Percentiles rank a stretch among this genome's conserved stretches.
Conservation (phyloP, 192 early-diverging fungal genomes). For the Gigaspora rosea region DNA sequence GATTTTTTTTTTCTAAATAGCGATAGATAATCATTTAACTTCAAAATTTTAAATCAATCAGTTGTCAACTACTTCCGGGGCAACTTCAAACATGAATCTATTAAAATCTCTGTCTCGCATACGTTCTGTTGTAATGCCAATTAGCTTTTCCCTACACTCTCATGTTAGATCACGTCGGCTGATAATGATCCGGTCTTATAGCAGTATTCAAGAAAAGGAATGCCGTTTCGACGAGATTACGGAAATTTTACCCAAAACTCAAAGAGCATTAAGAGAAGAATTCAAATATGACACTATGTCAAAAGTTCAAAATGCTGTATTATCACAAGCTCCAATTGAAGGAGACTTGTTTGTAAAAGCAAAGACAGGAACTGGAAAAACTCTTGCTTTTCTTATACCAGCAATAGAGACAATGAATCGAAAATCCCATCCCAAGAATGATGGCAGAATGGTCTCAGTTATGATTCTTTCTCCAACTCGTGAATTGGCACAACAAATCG, state of each 20-base stretch:
- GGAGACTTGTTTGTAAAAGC: conserved; percentile 91
- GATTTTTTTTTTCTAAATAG: too few relatives aligned
- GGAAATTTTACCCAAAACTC: conserved; percentile 50
- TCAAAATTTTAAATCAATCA: too few relatives aligned
- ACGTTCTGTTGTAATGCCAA: too few relatives aligned
- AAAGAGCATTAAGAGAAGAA: conserved; percentile 56
- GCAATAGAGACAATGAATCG: conserved; percentile 74
- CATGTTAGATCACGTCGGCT: background rate
- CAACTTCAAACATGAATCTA: too few relatives aligned
- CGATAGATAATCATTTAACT: too few relatives aligned
- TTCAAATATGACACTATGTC: conserved; percentile 82
- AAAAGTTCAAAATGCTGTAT: conserved; percentile 83
- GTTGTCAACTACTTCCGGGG: too few relatives aligned
- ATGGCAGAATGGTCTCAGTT: conserved; percentile 58
- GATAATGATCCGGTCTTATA: background rate
- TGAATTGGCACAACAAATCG: conserved; percentile 88
- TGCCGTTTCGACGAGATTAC: conserved; percentile 54
- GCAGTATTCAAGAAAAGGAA: conserved; percentile 26
- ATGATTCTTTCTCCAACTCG: conserved; percentile 88
- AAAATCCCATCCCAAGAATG: conserved; percentile 37
- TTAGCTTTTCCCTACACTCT: too few relatives aligned
- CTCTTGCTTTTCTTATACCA: conserved; percentile 90
- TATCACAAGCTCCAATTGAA: conserved; percentile 66
- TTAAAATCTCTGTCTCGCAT: too few relatives aligned
- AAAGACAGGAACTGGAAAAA: conserved; percentile 98